Conservation (phyloP, 164 flowering plant species). For the Aristolochia californica region DNA sequence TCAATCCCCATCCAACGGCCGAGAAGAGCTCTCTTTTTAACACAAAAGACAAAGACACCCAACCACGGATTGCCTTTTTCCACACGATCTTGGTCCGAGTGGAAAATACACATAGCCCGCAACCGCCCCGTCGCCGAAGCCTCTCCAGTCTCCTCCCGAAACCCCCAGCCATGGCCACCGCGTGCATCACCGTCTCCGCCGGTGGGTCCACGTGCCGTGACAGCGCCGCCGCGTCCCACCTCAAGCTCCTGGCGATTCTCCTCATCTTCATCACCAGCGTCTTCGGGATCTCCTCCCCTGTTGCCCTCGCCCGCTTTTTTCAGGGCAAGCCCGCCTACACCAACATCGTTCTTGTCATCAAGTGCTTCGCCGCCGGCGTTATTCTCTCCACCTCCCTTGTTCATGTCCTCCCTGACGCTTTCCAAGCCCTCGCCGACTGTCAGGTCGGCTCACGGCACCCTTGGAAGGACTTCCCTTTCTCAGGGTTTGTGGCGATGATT, state of each 20-base stretch:
- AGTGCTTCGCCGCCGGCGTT: conserved; percentile 85
- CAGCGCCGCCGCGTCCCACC: conserved; percentile 34
- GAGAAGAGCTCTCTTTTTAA: too few species aligned
- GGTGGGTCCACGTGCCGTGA: conserved; percentile 36
- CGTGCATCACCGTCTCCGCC: conserved; percentile 21
- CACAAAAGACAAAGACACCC: background rate
- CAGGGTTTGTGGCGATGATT: conserved; percentile 43
- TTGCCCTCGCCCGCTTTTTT: conserved; percentile 42
- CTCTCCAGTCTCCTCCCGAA: too few species aligned
- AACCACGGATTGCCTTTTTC: background rate
- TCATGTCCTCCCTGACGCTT: conserved; percentile 77
- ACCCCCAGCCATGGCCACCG: conserved; percentile 17
- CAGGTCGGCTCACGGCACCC: conserved; percentile 48
- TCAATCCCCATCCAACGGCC: too few species aligned
- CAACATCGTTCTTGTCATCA: conserved; percentile 38
- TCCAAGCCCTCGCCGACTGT: conserved; percentile 47
- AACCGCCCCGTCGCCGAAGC: too few species aligned
- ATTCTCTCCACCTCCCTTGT: conserved; percentile 70
- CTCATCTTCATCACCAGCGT: conserved; percentile 52
- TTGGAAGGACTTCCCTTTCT: conserved; percentile 70
- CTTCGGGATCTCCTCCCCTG: conserved; percentile 45
- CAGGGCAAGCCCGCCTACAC: conserved; percentile 47
- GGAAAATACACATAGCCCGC: conserved; percentile 2
- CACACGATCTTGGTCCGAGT: background rate
- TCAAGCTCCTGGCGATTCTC: conserved; percentile 41